A percentile compares a stretch with the other conserved stretches of the same genome.
Evolutionary conservation across 2,329 filamentous ascomycete species (phyloP).

Genomic region (Claviceps sp.): DNA sequence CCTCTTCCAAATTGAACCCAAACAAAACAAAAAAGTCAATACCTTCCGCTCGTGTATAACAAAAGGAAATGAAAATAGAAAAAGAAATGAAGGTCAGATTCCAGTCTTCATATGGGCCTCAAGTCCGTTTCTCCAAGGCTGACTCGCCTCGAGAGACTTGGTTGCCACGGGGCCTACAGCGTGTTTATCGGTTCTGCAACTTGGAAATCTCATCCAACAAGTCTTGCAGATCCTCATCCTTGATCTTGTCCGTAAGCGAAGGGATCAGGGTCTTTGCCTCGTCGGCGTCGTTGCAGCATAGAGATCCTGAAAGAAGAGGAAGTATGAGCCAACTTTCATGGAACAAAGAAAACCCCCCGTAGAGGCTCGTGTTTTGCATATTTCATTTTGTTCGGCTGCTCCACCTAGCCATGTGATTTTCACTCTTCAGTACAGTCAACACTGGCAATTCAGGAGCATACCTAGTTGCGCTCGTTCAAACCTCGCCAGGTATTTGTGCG

Average conservation of each 20-base stretch:
- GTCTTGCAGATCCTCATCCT: conserved; percentile 75
- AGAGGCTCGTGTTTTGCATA: not conserved
- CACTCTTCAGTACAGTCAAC: not conserved
- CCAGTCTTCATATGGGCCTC: not conserved
- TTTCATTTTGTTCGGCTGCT: not conserved
- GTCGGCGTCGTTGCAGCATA: conserved; percentile 85
- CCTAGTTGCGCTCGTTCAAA: conserved; percentile 91
- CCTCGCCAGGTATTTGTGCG: conserved; percentile 67
- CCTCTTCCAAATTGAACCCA: not conserved
- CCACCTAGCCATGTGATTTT: not conserved
- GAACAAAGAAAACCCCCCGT: not conserved
- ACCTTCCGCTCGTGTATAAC: not conserved
- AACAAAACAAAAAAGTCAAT: not conserved
- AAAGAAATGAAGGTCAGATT: not conserved
- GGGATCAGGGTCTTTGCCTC: conserved; percentile 96
- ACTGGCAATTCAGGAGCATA: conserved; percentile 24
- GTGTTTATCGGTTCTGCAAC: conserved; percentile 35
- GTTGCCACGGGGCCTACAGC: not conserved
- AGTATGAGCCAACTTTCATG: not conserved
- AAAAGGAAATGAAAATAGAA: not conserved
- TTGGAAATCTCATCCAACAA: conserved; percentile 85
- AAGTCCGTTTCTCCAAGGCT: not conserved
- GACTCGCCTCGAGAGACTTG: not conserved
- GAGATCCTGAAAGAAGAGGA: conserved; percentile 46
- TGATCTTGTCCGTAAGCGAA: conserved; percentile 76